Evolutionary conservation across 23 red algal genomes (phyloP).

Genomic region (Porphyridium purpureum): DNA sequence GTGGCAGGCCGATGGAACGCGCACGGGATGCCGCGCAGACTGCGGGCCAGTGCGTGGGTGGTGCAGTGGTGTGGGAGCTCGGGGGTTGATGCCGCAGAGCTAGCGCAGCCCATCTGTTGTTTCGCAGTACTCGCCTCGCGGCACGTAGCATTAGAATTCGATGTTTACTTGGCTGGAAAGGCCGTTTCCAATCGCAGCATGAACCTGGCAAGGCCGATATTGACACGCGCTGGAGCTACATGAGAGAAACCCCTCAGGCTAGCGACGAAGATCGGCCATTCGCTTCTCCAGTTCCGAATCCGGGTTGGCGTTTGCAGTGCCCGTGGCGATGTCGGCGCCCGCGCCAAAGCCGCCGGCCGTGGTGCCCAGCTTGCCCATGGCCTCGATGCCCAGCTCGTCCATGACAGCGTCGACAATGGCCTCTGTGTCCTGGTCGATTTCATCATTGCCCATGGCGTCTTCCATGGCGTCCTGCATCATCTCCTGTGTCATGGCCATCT

Average conservation of each 20-base stretch:
- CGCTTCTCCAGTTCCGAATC: constrained; percentile 34
- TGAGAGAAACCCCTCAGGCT: background rate
- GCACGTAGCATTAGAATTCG: too few relatives aligned
- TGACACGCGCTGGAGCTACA: background rate
- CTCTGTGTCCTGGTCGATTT: constrained; percentile 72
- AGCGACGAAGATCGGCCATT: constrained; percentile 62
- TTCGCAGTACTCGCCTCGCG: too few relatives aligned
- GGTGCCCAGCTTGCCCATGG: constrained; percentile 30
- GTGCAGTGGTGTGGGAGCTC: too few relatives aligned
- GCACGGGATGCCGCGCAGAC: too few relatives aligned
- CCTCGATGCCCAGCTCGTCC: constrained; percentile 85
- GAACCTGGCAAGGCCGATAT: background rate
- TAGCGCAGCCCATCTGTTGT: too few relatives aligned
- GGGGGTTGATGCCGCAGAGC: too few relatives aligned
- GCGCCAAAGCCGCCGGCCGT: constrained; percentile 10
- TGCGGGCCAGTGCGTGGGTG: too few relatives aligned
- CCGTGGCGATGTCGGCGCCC: constrained; percentile 7
- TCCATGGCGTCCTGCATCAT: constrained; percentile 82
- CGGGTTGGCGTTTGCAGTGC: background rate
- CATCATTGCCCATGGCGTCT: constrained; percentile 44
- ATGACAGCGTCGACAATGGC: constrained; percentile 82
- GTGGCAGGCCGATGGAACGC: too few relatives aligned
- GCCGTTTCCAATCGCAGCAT: too few relatives aligned
- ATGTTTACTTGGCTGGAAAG: too few relatives aligned
- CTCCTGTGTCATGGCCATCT: constrained; percentile 95